Evolutionary conservation across 345 rosid species (phyloP), one percentile per base, ranked within the genome.

Genomic region (Boechera stricta): DNA sequence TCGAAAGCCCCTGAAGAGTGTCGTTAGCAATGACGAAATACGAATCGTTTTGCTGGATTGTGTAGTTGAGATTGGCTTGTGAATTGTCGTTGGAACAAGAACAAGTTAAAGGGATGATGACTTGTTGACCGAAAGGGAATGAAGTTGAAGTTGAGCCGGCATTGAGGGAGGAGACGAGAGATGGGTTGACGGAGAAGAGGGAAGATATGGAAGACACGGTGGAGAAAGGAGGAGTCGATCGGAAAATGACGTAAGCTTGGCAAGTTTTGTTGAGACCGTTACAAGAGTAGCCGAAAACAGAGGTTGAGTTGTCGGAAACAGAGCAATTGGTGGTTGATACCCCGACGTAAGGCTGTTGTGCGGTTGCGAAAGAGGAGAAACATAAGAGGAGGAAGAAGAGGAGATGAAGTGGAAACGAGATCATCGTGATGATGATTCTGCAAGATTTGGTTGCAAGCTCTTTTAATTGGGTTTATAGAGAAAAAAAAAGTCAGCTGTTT

Each of bases 281-380:
- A 69, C 98, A 91, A 68, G 85, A 70, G 83, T 89, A 91, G 3
- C 97, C 97, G n/a, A 88, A 82, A 52, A 74, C 84, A 4, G 95
- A 88, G 72, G 77, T 76, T 24, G 85, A 74, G 57, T 71, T 74
- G 35, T 42, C 79, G 11, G 52, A n/a, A 78, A 74, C 75, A 3
- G 32, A 1, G 52, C 98, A 91, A 55, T 64, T 41, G 36, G 88
- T 77, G 16, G 86, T 83, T 9, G 84, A 73, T 57, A 0, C 29
- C 4, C 85, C 95, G 9, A 64, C 87, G 10, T 93, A 91, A 47
- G 90, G 92, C 53, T 93, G 95, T 79, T 91, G 98, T 6, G 88
- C 89, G 7, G 72, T 76, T 74, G 83, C 45, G 62, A 69, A 75
- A 64, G 77, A 71, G 54, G 21, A 68, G 61, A 76, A 75, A 67